phyloP scores from a whole-genome alignment of 148 eudicot species.

The Suaeda aralocaspica region DNA sequence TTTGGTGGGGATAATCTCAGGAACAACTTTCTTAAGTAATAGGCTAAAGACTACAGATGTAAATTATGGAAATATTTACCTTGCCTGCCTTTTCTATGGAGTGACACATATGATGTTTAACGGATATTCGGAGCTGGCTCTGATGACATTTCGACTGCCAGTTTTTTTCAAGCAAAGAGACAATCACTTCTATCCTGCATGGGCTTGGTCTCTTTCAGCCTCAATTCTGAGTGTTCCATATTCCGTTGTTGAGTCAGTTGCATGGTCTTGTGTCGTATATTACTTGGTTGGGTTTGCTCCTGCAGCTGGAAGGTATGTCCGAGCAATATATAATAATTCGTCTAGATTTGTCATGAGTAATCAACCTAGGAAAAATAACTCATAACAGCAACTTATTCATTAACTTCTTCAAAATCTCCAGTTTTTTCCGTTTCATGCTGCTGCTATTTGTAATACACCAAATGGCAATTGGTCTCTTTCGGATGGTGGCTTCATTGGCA shows the following conservation, averaged over 20 bases:
- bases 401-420: slow-evolving; percentile 20
- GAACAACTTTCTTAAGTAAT: slow-evolving; percentile 57
- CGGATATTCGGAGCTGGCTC: slow-evolving; percentile 81
- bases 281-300: slow-evolving; percentile 74
- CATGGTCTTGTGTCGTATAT: slow-evolving; percentile 68
- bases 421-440: slow-evolving; percentile 68
- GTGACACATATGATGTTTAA: slow-evolving; percentile 79
- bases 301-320: slow-evolving; percentile 56
- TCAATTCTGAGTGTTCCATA: slow-evolving; percentile 72
- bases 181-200: slow-evolving; percentile 73
- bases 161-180: slow-evolving; percentile 90
- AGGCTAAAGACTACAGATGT: slow-evolving; percentile 54
- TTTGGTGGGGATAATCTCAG: slow-evolving; percentile 57
- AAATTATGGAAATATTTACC: slow-evolving; percentile 55
- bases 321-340: background rate
- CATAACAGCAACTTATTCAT: background rate
- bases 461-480: slow-evolving; percentile 90
- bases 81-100: slow-evolving; percentile 62
- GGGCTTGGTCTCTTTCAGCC: slow-evolving; percentile 75
- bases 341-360: background rate
- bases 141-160: slow-evolving; percentile 72
- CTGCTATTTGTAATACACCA: slow-evolving; percentile 71
- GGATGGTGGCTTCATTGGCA: slow-evolving; percentile 59
- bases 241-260: slow-evolving; percentile 64
- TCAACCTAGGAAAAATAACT: background rate